phyloP scores from a whole-genome alignment of 2,329 filamentous ascomycete genomes.

The Alternaria gansuensis region DNA sequence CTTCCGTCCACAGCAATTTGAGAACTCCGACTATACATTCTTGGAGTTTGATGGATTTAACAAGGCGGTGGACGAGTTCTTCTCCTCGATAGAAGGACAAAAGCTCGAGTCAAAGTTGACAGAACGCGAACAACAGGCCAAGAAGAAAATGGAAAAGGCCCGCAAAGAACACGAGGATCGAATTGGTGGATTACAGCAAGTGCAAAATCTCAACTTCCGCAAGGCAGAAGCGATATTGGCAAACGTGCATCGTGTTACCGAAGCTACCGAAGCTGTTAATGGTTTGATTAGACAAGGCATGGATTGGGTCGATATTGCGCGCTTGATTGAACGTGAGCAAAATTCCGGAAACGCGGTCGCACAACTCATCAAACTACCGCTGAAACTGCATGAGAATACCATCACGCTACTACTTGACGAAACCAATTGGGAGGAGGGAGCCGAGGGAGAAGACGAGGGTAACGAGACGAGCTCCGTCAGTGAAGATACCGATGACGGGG shows the following conservation, averaged over 20 bases:
- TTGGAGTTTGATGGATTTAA: slow-evolving; percentile 87
- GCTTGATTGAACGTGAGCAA: slow-evolving; percentile 87
- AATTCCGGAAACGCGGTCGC: slow-evolving; percentile 83
- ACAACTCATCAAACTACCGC: slow-evolving; percentile 81
- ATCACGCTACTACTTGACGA: slow-evolving; percentile 83
- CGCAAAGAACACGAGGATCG: slow-evolving; percentile 83
- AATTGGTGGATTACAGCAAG: slow-evolving; percentile 81
- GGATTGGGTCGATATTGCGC: slow-evolving; percentile 95
- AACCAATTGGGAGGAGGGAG: slow-evolving; percentile 69
- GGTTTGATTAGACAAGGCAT: slow-evolving; percentile 91
- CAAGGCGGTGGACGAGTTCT: slow-evolving; percentile 94
- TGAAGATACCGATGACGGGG: slow-evolving; percentile 68
- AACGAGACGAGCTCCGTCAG: slow-evolving; percentile 72
- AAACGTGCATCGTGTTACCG: slow-evolving; percentile 89
- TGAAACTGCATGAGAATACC: slow-evolving; percentile 90
- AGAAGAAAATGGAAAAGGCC: slow-evolving; percentile 85
- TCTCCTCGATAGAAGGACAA: slow-evolving; percentile 94
- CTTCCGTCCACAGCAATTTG: slow-evolving; percentile 83
- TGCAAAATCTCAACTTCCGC: slow-evolving; percentile 81
- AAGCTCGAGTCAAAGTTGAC: slow-evolving; percentile 84
- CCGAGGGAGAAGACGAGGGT: slow-evolving; percentile 66
- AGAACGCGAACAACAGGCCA: slow-evolving; percentile 82
- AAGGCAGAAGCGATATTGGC: slow-evolving; percentile 92
- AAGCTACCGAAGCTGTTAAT: slow-evolving; percentile 91
- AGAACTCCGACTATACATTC: slow-evolving; percentile 71